phyloP scores from a whole-genome alignment of 805 yeast species.

The fission yeast (Schizosaccharomyces pombe) region DNA sequence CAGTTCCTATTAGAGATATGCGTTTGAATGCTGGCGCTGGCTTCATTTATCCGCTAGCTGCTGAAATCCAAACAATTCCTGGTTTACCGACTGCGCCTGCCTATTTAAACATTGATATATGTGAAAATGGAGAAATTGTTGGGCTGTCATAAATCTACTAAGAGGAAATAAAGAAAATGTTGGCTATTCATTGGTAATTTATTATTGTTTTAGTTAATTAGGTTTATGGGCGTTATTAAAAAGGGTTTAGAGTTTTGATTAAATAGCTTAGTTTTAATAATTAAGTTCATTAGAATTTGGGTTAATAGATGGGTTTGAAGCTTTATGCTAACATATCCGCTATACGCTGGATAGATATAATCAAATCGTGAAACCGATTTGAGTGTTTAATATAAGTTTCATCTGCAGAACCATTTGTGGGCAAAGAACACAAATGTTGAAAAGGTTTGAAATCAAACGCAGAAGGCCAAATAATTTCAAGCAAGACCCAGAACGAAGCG shows the following conservation, averaged over 20 bases:
- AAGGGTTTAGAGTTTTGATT: too few relatives aligned
- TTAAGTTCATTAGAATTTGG: too few relatives aligned
- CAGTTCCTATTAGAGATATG: conserved; percentile 85
- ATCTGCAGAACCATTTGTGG: neutral
- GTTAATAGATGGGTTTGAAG: neutral
- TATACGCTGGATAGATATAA: too few relatives aligned
- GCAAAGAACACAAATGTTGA: neutral
- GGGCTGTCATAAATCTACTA: conserved; percentile 44
- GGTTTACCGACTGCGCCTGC: conserved; percentile 93
- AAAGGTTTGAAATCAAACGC: neutral
- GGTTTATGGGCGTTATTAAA: too few relatives aligned
- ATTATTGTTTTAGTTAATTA: too few relatives aligned
- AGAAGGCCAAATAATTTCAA: neutral
- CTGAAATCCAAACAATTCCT: conserved; percentile 91
- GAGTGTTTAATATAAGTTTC: neutral
- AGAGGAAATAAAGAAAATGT: too few relatives aligned
- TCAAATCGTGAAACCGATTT: neutral
- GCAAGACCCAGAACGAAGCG: neutral
- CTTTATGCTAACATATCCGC: too few relatives aligned
- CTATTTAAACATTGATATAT: conserved; percentile 87
- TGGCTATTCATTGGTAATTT: too few relatives aligned
- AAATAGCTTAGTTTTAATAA: too few relatives aligned
- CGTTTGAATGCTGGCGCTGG: conserved; percentile 94
- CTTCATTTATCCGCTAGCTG: conserved; percentile 84
- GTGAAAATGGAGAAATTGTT: conserved; percentile 72